Evolutionary conservation across 345 rosid species (phyloP).

Genomic region (Durio zibethinus): DNA sequence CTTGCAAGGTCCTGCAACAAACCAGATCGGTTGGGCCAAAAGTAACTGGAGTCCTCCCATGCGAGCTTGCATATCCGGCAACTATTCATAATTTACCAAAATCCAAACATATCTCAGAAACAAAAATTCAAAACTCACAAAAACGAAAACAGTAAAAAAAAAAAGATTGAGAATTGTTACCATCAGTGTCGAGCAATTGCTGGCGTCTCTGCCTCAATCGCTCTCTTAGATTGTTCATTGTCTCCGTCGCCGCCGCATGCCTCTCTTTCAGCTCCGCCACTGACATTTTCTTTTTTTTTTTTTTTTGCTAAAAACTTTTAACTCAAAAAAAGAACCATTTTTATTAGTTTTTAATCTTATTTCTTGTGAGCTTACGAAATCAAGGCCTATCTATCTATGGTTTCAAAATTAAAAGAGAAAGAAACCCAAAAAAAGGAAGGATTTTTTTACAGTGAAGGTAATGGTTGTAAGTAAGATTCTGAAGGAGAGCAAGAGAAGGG

Average conservation of each 20-base stretch:
- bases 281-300: constrained; percentile 46
- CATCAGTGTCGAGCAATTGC: constrained; percentile 76
- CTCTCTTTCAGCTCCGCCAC: constrained; percentile 87
- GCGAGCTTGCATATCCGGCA: constrained; percentile 62
- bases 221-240: constrained; percentile 63
- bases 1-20: constrained; percentile 92
- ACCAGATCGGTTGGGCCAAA: constrained; percentile 92
- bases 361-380: constrained; percentile 15
- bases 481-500: background rate
- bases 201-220: constrained; percentile 75
- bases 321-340: background rate
- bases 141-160: background rate
- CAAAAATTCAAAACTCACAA: constrained; percentile 4
- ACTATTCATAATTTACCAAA: constrained; percentile 43
- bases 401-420: background rate
- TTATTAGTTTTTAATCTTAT: background rate
- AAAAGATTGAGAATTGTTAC: constrained; percentile 25
- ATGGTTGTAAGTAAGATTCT: background rate
- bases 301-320: constrained; percentile 2
- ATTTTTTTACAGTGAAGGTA: background rate
- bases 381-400: background rate
- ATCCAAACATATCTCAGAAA: constrained; percentile 25
- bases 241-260: constrained; percentile 63
- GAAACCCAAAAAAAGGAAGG: background rate
- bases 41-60: constrained; percentile 61